Evolutionary conservation across 331 rosid species (phyloP), one percentile per base, ranked within the genome.

Genomic region (Cydonia oblonga): DNA sequence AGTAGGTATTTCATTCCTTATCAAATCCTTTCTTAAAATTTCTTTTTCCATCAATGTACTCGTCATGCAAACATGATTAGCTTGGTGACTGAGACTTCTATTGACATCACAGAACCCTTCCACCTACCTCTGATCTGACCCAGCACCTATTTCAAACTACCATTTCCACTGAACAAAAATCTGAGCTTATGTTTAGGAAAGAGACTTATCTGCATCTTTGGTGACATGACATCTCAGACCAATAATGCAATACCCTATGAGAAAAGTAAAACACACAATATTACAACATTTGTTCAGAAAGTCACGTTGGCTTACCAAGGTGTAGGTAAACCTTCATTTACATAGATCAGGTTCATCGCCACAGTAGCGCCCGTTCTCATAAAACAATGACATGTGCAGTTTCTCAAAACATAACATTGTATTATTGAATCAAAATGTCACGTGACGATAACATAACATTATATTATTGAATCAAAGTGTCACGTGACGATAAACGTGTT

Each of bases 121-220:
- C 15, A 29, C 66, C 57, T 12, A 61, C 67, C 68, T 38, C 51
- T 64, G 78, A 74, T 52, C 65, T 64, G 78, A 74, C 64, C 78
- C 56, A 33, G 65, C 56, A 64, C 71, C 71, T 30, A 29, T 28
- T 46, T 13, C 70, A 66, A 42, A 42, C 23, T 19, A 22, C 29
- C 52, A 38, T 38, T 14, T 66, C 24, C 57, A 24, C 15, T 2
- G 2, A 29, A 61, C 54, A 49, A 61, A 61, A 15, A 59, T 25
- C 33, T 24, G 5, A 59, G 20, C 35, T 59, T 59, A 10, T 14
- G 9, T 59, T 53, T 59, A 6, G 4, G 20, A 2, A 7, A 16
- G 54, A 49, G 54, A 49, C 6, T 49, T 49, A 20, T 1, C n/a
- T 5, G 2, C n/a, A 46, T 5, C n/a, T 46, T 5, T 2, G 8